A percentile compares a stretch with the other conserved stretches of the same genome.
Evolutionary conservation across 2,329 filamentous ascomycete species (phyloP).

Genomic region (Talaromyces sp.): DNA sequence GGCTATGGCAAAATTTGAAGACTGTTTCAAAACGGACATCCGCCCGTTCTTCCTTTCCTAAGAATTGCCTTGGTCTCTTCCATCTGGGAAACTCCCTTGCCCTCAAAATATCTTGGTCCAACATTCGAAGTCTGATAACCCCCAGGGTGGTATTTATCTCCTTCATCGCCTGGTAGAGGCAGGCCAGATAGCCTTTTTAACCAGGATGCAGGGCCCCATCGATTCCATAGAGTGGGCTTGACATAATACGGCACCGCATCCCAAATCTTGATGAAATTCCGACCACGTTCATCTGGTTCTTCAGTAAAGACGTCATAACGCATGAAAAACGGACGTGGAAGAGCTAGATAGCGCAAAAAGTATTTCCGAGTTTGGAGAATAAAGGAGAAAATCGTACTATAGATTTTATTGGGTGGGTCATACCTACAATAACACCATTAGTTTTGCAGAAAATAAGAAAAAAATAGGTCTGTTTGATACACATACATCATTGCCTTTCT

Average conservation of each 20-base stretch:
- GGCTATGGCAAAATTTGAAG: background rate
- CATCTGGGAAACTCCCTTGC: constrained; percentile 47
- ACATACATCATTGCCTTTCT: constrained; percentile 61
- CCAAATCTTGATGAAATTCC: constrained; percentile 49
- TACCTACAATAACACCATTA: constrained; percentile 26
- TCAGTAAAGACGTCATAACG: constrained; percentile 38
- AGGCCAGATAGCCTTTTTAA: constrained; percentile 42
- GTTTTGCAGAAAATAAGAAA: background rate
- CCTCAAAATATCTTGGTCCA: constrained; percentile 54
- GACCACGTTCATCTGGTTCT: constrained; percentile 49
- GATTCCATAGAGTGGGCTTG: constrained; percentile 53
- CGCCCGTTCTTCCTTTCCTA: constrained; percentile 30
- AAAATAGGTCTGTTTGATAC: constrained; percentile 12
- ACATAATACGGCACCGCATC: constrained; percentile 63
- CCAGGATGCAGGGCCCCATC: constrained; percentile 56
- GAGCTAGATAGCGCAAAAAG: constrained; percentile 52
- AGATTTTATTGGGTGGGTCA: constrained; percentile 30
- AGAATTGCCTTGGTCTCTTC: constrained; percentile 35
- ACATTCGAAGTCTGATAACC: constrained; percentile 52
- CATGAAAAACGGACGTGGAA: constrained; percentile 49
- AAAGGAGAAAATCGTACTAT: constrained; percentile 36
- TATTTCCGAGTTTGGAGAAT: constrained; percentile 52
- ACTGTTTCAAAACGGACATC: constrained; percentile 42
- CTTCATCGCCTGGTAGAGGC: constrained; percentile 44
- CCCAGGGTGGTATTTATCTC: constrained; percentile 41